Conservation (phyloP, 2,329 filamentous ascomycete species). For the Claviceps spartinae region DNA sequence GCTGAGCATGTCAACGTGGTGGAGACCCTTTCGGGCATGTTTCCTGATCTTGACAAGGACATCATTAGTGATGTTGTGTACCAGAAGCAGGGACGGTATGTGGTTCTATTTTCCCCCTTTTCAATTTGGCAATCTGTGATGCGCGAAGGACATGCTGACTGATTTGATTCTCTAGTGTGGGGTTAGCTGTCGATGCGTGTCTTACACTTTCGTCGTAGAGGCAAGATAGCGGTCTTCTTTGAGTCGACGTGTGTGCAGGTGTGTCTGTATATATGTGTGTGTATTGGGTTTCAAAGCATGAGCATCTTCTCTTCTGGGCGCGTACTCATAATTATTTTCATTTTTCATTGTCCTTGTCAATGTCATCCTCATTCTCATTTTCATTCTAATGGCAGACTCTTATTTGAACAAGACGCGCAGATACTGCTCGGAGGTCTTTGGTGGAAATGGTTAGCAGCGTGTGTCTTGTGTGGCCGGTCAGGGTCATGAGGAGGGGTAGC, state of each 20-base stretch:
- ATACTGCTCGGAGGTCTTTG: no score
- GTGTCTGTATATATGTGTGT: no score
- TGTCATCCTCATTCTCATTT: background rate
- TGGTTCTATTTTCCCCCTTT: slow-evolving; percentile 11
- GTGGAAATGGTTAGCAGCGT: no score
- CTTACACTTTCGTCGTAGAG: slow-evolving; percentile 47
- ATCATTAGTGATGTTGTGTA: slow-evolving; percentile 94
- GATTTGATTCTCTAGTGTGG: slow-evolving; percentile 42
- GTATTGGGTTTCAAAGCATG: background rate
- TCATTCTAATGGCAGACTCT: background rate
- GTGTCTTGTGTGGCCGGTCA: no score
- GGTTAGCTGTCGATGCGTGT: slow-evolving; percentile 74
- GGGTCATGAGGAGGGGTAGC: no score
- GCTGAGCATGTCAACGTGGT: slow-evolving; percentile 85
- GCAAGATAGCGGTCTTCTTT: background rate
- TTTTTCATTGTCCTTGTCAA: background rate
- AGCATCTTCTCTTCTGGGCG: background rate
- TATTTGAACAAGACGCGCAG: no score
- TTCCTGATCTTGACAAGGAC: slow-evolving; percentile 85
- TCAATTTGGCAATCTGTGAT: no score
- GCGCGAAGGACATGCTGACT: background rate
- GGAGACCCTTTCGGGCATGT: slow-evolving; percentile 91
- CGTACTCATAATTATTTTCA: background rate
- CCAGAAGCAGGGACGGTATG: slow-evolving; percentile 85
- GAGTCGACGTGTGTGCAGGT: no score